Evolutionary conservation across 805 yeast species (phyloP), one percentile per base, ranked within the genome.

Genomic region (Candida tallmaniae): DNA sequence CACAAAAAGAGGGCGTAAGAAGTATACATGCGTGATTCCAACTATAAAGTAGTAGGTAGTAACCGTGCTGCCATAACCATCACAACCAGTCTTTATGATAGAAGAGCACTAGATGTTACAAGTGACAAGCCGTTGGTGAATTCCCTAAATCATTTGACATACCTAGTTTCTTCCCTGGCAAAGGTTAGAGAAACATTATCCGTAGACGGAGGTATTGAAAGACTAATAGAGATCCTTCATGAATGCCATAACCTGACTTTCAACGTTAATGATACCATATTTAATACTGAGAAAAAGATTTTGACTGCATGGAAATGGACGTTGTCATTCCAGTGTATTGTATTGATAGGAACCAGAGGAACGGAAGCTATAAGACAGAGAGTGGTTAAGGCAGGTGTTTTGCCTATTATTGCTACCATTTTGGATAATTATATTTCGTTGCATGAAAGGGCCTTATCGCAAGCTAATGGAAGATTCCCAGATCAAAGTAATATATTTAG

Each of bases 251-350:
- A 59, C 45, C 45, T 56, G 29, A 52, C 59, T 5, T 57, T 48
- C 39, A 54, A 50, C 39, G 38, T 50, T 22, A 46, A 37, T 29
- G 67, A 60, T 33, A 54, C 47, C 38, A 54, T 59, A 20, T 55
- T 59, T 42, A 60, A 58, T 40, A 52, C 56, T 31, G 73, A 67
- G 38, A 58, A 52, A 42, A 67, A 63, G 40, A 72, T 79, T 17
- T 66, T 86, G 43, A 68, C 83, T n/a, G 89, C 95, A 0, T 90
- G 96, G 96, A 90, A 90, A 62, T 90, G 98, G 98, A 85, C 95
- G 5, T 64, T 90, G 35, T 85, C 97, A 0, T 79, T 93, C 52
- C 98, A 90, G 63, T 89, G 97, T 54, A 64, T 90, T 36, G 95
- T 90, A 1, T 71, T 87, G 36, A 78, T 90, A 13, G 96, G 97